A percentile compares a stretch with the other conserved stretches of the same genome.
These are phyloP conservation scores for Solanum habrochaites DNA, from an alignment of 257 asterid species.

Conservation along the genomic window DNA sequence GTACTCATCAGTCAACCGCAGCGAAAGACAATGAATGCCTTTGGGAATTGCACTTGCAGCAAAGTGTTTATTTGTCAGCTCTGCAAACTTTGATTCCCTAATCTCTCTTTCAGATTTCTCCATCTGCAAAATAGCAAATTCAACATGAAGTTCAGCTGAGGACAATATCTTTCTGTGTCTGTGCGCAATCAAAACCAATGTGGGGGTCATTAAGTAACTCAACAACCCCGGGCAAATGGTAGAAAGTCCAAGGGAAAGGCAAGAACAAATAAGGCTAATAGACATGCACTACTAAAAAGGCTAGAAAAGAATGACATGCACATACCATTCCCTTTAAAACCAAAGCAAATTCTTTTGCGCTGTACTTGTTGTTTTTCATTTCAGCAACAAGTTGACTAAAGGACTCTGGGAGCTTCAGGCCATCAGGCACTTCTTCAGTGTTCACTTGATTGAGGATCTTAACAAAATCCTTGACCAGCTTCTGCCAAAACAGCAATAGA, in stretches of 20 bases:
- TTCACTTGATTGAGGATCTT: conserved; percentile 88
- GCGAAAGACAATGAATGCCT: conserved; percentile 80
- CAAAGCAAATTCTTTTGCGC: conserved; percentile 80
- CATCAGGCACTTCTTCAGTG: conserved; percentile 77
- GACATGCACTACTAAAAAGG: not conserved
- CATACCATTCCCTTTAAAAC: conserved; percentile 95
- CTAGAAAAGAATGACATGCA: not conserved
- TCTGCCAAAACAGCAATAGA: conserved; percentile 37
- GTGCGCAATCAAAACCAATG: not conserved
- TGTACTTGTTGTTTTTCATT: conserved; percentile 70
- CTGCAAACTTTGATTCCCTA: conserved; percentile 70
- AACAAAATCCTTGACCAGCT: conserved; percentile 76
- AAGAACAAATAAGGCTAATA: not conserved
- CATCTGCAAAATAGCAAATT: conserved; percentile 31
- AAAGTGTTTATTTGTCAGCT: conserved; percentile 77
- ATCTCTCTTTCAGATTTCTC: conserved; percentile 70
- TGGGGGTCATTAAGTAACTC: not conserved
- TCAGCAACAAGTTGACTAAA: conserved; percentile 86
- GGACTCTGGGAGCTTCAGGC: conserved; percentile 82
- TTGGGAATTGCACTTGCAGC: conserved; percentile 96
- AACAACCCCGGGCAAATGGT: not conserved
- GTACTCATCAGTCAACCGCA: conserved; percentile 90
- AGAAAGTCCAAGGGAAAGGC: not conserved
- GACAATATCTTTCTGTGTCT: not conserved
- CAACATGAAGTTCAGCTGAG: not conserved